These are phyloP conservation scores for Camellia lanceoleosa DNA, from an alignment of 148 eudicot genomes.

Conservation along the genomic window DNA sequence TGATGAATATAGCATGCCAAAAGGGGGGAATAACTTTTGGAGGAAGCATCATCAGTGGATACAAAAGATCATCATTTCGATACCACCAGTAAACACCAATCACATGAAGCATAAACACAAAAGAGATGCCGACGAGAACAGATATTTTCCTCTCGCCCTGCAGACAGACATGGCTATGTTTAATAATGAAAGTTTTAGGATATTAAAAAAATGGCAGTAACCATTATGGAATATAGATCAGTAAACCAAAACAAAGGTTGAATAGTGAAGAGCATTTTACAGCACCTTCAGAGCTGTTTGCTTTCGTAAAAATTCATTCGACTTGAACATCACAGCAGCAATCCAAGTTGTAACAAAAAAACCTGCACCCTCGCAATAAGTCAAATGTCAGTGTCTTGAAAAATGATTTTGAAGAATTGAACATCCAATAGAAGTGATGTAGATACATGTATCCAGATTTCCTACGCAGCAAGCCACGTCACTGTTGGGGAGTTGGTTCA, in stretches of 20 bases:
- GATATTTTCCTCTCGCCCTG: slow-evolving; percentile 76
- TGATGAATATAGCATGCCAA: slow-evolving; percentile 69
- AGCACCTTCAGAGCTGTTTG: slow-evolving; percentile 82
- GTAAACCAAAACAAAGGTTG: background rate
- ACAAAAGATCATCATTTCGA: slow-evolving; percentile 54
- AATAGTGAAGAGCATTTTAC: background rate
- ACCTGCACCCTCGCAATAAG: slow-evolving; percentile 36
- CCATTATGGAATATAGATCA: background rate
- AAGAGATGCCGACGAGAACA: slow-evolving; percentile 48
- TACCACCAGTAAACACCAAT: slow-evolving; percentile 79
- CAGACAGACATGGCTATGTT: slow-evolving; percentile 5
- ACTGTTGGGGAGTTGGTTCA: too few relatives aligned
- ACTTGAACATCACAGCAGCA: slow-evolving; percentile 79
- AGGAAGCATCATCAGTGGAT: slow-evolving; percentile 72
- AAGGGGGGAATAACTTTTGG: slow-evolving; percentile 79
- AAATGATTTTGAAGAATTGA: background rate
- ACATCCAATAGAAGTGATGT: background rate
- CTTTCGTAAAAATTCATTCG: slow-evolving; percentile 69
- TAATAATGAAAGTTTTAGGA: background rate
- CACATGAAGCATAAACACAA: slow-evolving; percentile 53
- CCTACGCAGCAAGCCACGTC: too few relatives aligned
- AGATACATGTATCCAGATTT: too few relatives aligned
- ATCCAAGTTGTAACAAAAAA: slow-evolving; percentile 72
- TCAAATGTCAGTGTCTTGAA: background rate
- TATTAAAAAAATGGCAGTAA: background rate